Conservation (phyloP, 2,329 filamentous ascomycete species). For the Parastagonospora avenae region DNA sequence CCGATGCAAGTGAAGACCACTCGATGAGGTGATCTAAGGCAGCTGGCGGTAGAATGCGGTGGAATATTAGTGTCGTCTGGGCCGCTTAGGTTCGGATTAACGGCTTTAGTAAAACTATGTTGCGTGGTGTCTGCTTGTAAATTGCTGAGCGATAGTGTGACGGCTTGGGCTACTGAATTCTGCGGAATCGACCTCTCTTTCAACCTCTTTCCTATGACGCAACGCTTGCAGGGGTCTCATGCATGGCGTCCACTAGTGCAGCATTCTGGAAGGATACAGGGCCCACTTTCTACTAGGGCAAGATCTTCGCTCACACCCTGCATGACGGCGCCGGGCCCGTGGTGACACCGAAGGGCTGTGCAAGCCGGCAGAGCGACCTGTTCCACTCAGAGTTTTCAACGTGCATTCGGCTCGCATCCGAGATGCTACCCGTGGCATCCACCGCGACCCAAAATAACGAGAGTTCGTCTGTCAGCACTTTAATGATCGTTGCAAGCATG, state of each 20-base stretch:
- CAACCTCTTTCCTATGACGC: slow-evolving; percentile 27
- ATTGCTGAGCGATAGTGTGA: slow-evolving; percentile 42
- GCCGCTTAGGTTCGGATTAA: slow-evolving; percentile 32
- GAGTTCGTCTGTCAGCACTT: slow-evolving; percentile 15
- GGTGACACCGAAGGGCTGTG: slow-evolving; percentile 25
- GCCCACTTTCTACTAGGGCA: slow-evolving; percentile 1
- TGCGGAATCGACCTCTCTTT: slow-evolving; percentile 30
- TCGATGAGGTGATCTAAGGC: slow-evolving; percentile 42
- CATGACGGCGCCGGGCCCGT: slow-evolving; percentile 18
- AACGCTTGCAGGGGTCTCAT: slow-evolving; percentile 22
- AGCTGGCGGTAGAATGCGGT: slow-evolving; percentile 33
- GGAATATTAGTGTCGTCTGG: slow-evolving; percentile 27
- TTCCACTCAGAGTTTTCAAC: slow-evolving; percentile 22
- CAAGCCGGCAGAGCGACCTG: slow-evolving; percentile 10
- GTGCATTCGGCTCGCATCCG: slow-evolving; percentile 31
- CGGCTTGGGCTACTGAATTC: slow-evolving; percentile 25
- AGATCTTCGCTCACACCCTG: slow-evolving; percentile 24
- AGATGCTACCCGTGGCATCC: slow-evolving; percentile 14
- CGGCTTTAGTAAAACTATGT: slow-evolving; percentile 26
- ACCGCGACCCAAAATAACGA: slow-evolving; percentile 25
- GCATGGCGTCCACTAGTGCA: slow-evolving; percentile 14
- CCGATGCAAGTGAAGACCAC: slow-evolving; percentile 26
- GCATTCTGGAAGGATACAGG: slow-evolving; percentile 19
- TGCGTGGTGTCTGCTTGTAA: slow-evolving; percentile 34
- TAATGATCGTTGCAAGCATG: slow-evolving; percentile 16